Base-by-base conservation (phyloP, 495 filamentous ascomycete species). In the Penicillium antarcticum region DNA sequence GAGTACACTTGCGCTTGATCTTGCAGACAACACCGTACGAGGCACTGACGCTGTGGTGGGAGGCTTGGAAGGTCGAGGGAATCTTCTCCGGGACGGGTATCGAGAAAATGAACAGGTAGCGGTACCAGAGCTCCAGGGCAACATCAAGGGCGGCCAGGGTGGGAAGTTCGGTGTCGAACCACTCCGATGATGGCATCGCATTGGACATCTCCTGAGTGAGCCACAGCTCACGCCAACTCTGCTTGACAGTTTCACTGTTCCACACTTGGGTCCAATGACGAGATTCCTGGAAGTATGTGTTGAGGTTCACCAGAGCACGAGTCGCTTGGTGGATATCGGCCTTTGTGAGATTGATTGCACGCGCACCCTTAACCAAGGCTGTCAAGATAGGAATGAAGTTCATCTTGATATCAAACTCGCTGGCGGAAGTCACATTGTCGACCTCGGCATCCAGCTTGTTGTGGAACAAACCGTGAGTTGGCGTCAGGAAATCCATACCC, bases 71-170 rank as follows among this genome's bases (percentile, higher is more conserved):
- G 1, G 86, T 78, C n/a, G 68, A 70, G 6, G 83, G 83, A 23
- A 85, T 81, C 48, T 79, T 73, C 36, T 84, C 80, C 0, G 83
- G 83, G 2, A 86, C 76, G 5, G 82, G 82, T 7, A 87, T 80
- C 0, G 82, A 83, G 63, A 86, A 86, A 56, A 87, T 85, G 66
- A 87, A 87, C 35, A 87, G 74, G 55, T 84, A 87, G 1, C 82
- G 77, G 48, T 75, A 81, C 80, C 80, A 87, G 5, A 87, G 74
- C 49, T 83, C 79, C 16, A 86, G 53, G 2, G 81, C 79, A 19
- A 68, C 67, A 38, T 83, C 78, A 11, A 87, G 73, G 29, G 85
- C 75, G 0, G 66, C 63, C 23, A 86, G 56, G 2, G 80, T 85
- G 0, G 83, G 83, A 41, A 77, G 70, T 56, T 87, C 80, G 1